phyloP scores from a whole-genome alignment of 768 basidiomycete species.

The Psilocybe subaeruginosa region DNA sequence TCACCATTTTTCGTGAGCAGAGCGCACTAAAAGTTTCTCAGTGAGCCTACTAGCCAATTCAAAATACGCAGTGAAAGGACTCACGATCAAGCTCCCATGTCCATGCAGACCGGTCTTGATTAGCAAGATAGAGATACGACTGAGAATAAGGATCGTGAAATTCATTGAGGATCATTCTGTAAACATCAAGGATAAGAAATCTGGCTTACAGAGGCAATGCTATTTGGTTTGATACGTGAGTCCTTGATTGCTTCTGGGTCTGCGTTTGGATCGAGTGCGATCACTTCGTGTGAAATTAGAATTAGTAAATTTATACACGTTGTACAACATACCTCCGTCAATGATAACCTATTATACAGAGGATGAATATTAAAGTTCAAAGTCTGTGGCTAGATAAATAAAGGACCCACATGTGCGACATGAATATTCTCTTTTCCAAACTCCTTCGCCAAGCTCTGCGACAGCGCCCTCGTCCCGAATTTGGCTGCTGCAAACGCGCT shows the following conservation, averaged over 20 bases:
- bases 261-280: conserved; percentile 20
- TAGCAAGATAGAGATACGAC: conserved; percentile 70
- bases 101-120: conserved; percentile 74
- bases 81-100: conserved; percentile 82
- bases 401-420: conserved; percentile 65
- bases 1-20: conserved; percentile 19
- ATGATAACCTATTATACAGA: conserved; percentile 55
- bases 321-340: conserved; percentile 56
- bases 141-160: conserved; percentile 24
- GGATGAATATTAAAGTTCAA: background rate
- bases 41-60: background rate
- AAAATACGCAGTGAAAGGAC: conserved; percentile 24
- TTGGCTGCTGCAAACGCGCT: conserved; percentile 69
- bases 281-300: conserved; percentile 11
- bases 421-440: conserved; percentile 78
- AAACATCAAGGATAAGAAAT: background rate
- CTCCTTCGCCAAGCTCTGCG: conserved; percentile 76
- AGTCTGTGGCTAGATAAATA: background rate
- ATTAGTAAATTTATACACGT: too few relatives aligned
- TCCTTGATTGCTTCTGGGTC: conserved; percentile 49
- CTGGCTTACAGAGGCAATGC: conserved; percentile 9
- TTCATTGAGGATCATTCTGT: background rate
- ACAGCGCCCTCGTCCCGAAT: conserved; percentile 61
- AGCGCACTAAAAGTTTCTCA: conserved; percentile 7
- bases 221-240: conserved; percentile 50